phyloP scores from a whole-genome alignment of 352 stramenopile genomes.

The Aphanomyces euteiches region DNA sequence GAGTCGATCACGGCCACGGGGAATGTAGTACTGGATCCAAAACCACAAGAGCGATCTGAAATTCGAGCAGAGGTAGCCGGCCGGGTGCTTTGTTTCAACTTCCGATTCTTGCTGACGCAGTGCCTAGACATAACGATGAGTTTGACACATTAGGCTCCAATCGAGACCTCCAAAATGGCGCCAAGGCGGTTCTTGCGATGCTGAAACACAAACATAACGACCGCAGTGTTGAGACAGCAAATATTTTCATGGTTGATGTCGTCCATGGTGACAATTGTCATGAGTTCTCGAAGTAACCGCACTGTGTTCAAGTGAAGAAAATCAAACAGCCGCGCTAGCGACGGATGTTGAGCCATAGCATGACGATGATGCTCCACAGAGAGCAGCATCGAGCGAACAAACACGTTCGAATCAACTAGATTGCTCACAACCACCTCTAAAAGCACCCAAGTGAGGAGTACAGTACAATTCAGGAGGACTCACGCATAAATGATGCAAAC shows the following conservation, averaged over 20 bases:
- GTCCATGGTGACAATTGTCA: conserved; percentile 91
- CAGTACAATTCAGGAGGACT: conserved; percentile 28
- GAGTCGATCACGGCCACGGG: conserved; percentile 88
- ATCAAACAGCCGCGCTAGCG: conserved; percentile 75
- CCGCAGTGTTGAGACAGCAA: conserved; percentile 95
- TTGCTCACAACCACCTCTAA: conserved; percentile 90
- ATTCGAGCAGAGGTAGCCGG: conserved; percentile 77
- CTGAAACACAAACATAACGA: conserved; percentile 94
- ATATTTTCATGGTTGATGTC: conserved; percentile 98
- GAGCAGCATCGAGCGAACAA: conserved; percentile 90
- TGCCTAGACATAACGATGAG: conserved; percentile 29
- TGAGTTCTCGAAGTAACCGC: conserved; percentile 90
- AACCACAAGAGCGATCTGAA: conserved; percentile 94
- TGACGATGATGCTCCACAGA: conserved; percentile 64
- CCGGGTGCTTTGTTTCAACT: conserved; percentile 30
- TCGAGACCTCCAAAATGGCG: conserved; percentile 47
- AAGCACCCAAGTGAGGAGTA: neutral
- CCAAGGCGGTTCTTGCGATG: conserved; percentile 82
- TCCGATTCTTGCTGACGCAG: conserved; percentile 26
- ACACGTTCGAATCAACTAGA: conserved; percentile 96
- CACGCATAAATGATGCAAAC: conserved; percentile 89
- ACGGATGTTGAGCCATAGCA: conserved; percentile 47
- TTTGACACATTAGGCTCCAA: neutral
- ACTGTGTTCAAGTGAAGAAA: conserved; percentile 88
- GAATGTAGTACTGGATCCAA: conserved; percentile 95